Conservation (phyloP, 805 yeast genomes). For the Sugiyamaella mastotermitis region DNA sequence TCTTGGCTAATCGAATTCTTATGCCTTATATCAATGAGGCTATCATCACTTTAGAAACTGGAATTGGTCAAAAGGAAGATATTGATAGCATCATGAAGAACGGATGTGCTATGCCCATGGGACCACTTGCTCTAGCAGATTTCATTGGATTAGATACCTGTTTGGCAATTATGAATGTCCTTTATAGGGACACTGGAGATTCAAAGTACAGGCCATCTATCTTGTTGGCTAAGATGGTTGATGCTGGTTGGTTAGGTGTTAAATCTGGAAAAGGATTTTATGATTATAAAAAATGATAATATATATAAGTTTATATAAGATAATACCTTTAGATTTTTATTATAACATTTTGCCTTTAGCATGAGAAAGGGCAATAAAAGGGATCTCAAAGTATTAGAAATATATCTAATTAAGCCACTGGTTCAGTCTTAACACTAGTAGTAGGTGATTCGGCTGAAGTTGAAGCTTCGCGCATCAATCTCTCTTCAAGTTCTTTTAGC, state of each 20-base stretch:
- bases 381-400: background rate
- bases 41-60: conserved; percentile 34
- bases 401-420: background rate
- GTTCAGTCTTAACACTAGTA: conserved; percentile 8
- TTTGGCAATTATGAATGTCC: conserved; percentile 36
- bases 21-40: conserved; percentile 42
- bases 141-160: conserved; percentile 41
- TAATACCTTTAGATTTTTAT: background rate
- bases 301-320: background rate
- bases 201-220: conserved; percentile 38
- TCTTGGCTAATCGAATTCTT: conserved; percentile 37
- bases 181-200: conserved; percentile 35
- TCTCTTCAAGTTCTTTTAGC: conserved; percentile 66
- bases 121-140: conserved; percentile 38
- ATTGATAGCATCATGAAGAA: conserved; percentile 40
- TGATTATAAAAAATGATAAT: conserved; percentile 24
- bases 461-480: conserved; percentile 13
- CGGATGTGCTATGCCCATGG: conserved; percentile 44
- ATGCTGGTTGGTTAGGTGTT: conserved; percentile 38
- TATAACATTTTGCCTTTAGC: background rate
- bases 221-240: conserved; percentile 33
- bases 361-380: background rate
- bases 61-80: conserved; percentile 35
- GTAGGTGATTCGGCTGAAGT: conserved; percentile 1
- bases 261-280: conserved; percentile 39